Base-by-base conservation (phyloP, 331 rosid species). In the Acacia concinna region DNA sequence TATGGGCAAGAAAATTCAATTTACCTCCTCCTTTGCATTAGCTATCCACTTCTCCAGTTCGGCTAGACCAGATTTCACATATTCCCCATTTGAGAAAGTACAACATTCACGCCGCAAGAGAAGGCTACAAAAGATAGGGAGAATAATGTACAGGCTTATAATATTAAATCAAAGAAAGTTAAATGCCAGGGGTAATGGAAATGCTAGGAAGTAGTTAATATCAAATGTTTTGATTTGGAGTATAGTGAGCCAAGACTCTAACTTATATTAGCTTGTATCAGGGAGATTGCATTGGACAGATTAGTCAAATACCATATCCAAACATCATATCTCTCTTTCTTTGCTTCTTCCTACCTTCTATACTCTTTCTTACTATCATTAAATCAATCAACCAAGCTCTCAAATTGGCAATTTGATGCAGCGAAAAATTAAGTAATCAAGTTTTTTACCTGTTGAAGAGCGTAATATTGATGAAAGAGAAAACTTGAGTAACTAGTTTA, bases 21-120 rank as follows among this genome's bases (percentile, higher is more conserved):
- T 47, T 86, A 90, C 99, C 99, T 93, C 96, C 59, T 91, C 94
- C 51, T 74, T 85, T 6, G 96, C 95, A 84, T 87, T 89, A 66
- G 78, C 90, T 76, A 96, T 93, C 99, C 99, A 96, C 75, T 93
- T 96, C 88, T 96, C 99, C 62, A 96, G 83, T 84, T 96, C 99
- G 25, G 98, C 93, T 8, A 96, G 88, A 82, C 99, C 98, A 84
- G 99, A 93, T 83, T 91, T 93, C 60, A 93, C 97, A 81, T 96
- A 93, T 79, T 96, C 99, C 73, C 99, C 99, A 82, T 96, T 96
- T 60, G 98, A 96, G 89, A 96, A 93, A 10, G 99, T 89, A 85
- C 99, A 96, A 81, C 99, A 96, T 81, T 96, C 98, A 66, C 98
- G 99, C 72, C 98, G 89, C 74, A 96, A 87, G 63, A 96, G 94